These are phyloP conservation scores for Apiospora koreana DNA, from an alignment of 2,329 filamentous ascomycete species.

Conservation along the genomic window DNA sequence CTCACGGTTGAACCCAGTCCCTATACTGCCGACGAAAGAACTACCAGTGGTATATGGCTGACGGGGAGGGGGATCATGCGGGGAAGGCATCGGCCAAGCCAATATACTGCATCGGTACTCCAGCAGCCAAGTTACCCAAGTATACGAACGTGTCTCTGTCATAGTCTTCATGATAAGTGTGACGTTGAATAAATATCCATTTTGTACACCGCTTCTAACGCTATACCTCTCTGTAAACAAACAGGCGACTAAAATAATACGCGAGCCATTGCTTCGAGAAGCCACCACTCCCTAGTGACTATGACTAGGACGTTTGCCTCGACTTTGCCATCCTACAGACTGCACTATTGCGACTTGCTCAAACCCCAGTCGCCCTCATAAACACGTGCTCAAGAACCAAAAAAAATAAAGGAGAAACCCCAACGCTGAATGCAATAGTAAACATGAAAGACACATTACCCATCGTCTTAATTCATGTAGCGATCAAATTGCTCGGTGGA, in stretches of 20 bases:
- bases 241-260: not conserved
- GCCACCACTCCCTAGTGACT: not conserved
- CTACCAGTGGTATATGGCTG: not conserved
- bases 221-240: not conserved
- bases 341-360: not conserved
- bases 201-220: slow-evolving; percentile 4
- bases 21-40: not conserved
- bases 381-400: not conserved
- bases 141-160: not conserved
- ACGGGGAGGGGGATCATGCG: not conserved
- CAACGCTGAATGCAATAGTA: not conserved
- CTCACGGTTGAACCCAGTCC: not conserved
- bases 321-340: not conserved
- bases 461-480: not conserved
- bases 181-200: not conserved
- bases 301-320: not conserved
- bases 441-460: not conserved
- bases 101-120: not conserved
- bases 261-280: not conserved
- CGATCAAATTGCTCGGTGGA: not conserved
- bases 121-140: too few relatives aligned
- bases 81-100: not conserved
- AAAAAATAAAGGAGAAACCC: not conserved
- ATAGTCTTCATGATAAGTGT: not conserved
- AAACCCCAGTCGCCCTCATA: not conserved